phyloP scores from a whole-genome alignment of 208 protist species.

The Acanthamoeba lenticulata region DNA sequence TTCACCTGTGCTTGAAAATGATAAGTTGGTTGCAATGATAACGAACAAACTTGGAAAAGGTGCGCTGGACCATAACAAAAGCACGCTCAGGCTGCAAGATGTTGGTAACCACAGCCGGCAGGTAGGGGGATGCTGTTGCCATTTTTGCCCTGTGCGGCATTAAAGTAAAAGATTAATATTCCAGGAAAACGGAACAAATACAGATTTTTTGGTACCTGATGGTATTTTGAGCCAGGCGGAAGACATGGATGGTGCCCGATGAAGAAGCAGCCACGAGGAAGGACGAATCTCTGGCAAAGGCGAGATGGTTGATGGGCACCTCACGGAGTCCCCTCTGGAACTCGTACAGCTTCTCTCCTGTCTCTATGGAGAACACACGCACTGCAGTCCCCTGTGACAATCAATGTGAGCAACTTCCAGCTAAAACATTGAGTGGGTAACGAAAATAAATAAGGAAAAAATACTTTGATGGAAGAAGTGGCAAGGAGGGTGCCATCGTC shows the following conservation, averaged over 20 bases:
- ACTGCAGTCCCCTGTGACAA: conserved; percentile 68
- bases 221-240: neutral
- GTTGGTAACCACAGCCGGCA: neutral
- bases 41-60: neutral
- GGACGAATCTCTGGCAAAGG: conserved; percentile 64
- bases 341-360: conserved; percentile 57
- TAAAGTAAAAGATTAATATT: neutral
- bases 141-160: too few relatives aligned
- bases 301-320: conserved; percentile 64
- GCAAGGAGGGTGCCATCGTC: conserved; percentile 62
- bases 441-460: neutral
- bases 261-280: conserved; percentile 68
- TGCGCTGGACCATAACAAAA: neutral
- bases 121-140: neutral
- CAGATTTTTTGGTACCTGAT: neutral
- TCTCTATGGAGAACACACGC: conserved; percentile 46
- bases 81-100: conserved; percentile 16
- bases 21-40: neutral
- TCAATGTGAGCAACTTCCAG: neutral
- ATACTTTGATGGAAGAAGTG: conserved; percentile 60
- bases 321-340: conserved; percentile 68
- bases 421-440: neutral
- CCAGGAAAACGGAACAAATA: neutral
- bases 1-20: neutral
- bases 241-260: conserved; percentile 73